Base-by-base conservation (phyloP, 2,329 filamentous ascomycete species). In the Aureobasidium musti region DNA sequence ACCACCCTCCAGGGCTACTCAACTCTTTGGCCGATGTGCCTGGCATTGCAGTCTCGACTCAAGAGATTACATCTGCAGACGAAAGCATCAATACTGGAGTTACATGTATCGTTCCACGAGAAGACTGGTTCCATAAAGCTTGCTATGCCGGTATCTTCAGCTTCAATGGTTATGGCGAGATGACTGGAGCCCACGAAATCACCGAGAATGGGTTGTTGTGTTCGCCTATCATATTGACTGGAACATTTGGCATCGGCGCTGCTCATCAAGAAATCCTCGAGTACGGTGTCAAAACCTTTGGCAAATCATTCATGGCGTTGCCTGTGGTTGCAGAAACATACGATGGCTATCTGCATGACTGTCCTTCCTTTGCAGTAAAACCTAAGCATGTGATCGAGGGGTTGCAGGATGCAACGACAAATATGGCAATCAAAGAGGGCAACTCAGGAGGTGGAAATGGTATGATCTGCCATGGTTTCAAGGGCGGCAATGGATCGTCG, bases 381-480 rank as follows among this genome's bases (percentile, higher is more conserved):
- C 43, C 59, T 11, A 23, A 35, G 47, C 43, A 50, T 17, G 43
- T 63, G 5, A 5, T 26, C 6, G 43, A 52, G 11, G 43, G 41
- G 3, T 39, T 63, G 30, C n/a, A 37, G 8, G 19, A 5, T 19
- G 45, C 21, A 21, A 50, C 23, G 14, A 28, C 21, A 11, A 30
- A 23, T 1, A 30, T 39, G 14, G 30, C 28, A 14, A 30, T 45
- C 2, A 2, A 30, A 21, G 28, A 63, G 33, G 59, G 39, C 2
- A 45, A 45, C 7, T 6, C 19, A 26, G 56, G 56, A 21, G 41
- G 56, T 43, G 59, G 59, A 5, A 50, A 33, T 14, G 59, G 59
- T 14, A 63, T 63, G 59, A 37, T 63, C n/a, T 63, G 59, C 52
- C 59, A 63, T 50, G 59, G 59, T 19, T 41, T 50, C 45, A 63